Base-by-base conservation (phyloP, 768 basidiomycete genomes). In the Mycena latifolia region DNA sequence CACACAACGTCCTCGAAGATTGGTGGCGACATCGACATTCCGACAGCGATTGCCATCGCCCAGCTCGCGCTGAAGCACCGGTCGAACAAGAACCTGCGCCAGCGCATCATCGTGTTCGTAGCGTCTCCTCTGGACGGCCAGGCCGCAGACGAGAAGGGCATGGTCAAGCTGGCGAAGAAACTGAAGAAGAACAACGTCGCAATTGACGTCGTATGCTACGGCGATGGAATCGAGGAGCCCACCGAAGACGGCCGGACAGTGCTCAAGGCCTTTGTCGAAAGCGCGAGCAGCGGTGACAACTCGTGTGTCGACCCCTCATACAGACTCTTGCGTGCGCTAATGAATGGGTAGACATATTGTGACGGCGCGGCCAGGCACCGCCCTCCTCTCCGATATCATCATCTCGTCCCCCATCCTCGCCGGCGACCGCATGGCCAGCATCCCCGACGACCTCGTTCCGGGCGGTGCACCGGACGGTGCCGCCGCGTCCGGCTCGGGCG, bases 121-220 rank as follows among this genome's bases (percentile, higher is more conserved):
- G 96, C 90, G 18, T 96, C 94, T 5, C 98, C 98, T 2, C 79
- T 96, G n/a, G 84, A 87, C 24, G 90, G 88, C 31, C 76, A 81
- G 31, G 89, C 84, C 10, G 87, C 90, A 14, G 91, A 93, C 63
- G 92, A 94, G 75, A 89, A 92, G 71, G 84, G 85, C 58, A 90
- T 96, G 87, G 82, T 93, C 71, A 92, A 90, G 76, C 87, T 99
- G 37, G 98, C 96, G 12, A 98, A 96, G 85, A 98, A 95, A 78
- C 84, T 99, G 67, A 98, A 98, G 86, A 99, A 99, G 90, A 99
- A 99, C 78, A 99, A 98, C 72, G 95, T 99, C 46, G 94, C 96
- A 1, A 86, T 99, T 27, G 98, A 99, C 78, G 84, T 99, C 55
- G 83, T 99, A 29, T 87, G 87, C 7, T 98, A 95, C 77, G 97